Conservation (phyloP, 2,329 filamentous ascomycete genomes). For the Sporothrix mexicana region DNA sequence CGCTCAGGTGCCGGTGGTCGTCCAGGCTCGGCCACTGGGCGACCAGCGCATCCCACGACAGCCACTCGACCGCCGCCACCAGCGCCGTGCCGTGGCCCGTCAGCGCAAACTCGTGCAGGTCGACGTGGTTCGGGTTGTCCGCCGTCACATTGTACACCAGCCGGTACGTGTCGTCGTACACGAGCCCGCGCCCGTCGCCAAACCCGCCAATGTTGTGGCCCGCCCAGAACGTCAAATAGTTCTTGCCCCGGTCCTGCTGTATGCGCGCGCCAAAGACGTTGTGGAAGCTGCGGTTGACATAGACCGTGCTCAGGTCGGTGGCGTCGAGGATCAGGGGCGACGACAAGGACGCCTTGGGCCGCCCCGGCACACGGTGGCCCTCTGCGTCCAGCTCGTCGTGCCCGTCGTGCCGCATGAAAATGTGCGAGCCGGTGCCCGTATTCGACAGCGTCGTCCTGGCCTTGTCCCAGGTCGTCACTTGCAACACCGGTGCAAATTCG, state of each 20-base stretch:
- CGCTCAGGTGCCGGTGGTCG: slow-evolving; percentile 52
- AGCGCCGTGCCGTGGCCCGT: slow-evolving; percentile 59
- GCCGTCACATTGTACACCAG: slow-evolving; percentile 42
- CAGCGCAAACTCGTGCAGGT: slow-evolving; percentile 63
- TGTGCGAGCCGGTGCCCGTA: slow-evolving; percentile 26
- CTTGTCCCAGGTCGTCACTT: slow-evolving; percentile 33
- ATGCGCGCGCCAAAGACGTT: slow-evolving; percentile 33
- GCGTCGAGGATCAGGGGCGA: slow-evolving; percentile 32
- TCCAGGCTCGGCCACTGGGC: slow-evolving; percentile 42
- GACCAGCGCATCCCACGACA: slow-evolving; percentile 49
- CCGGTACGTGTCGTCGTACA: slow-evolving; percentile 31
- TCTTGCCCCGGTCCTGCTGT: slow-evolving; percentile 30
- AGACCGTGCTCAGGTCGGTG: slow-evolving; percentile 30
- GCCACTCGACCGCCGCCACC: slow-evolving; percentile 60
- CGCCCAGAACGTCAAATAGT: slow-evolving; percentile 34
- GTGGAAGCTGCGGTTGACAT: slow-evolving; percentile 29
- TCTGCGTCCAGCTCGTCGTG: neutral
- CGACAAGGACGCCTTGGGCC: neutral
- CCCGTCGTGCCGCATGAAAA: slow-evolving; percentile 35
- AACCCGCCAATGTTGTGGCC: slow-evolving; percentile 28
- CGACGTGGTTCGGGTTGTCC: slow-evolving; percentile 55
- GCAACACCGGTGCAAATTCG: slow-evolving; percentile 30
- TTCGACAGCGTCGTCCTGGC: neutral
- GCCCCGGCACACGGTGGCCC: neutral
- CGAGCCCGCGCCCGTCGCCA: slow-evolving; percentile 31